Evolutionary conservation across 257 asterid genomes (phyloP), one percentile per base, ranked within the genome.

Genomic region (Solanum paucissectum): DNA sequence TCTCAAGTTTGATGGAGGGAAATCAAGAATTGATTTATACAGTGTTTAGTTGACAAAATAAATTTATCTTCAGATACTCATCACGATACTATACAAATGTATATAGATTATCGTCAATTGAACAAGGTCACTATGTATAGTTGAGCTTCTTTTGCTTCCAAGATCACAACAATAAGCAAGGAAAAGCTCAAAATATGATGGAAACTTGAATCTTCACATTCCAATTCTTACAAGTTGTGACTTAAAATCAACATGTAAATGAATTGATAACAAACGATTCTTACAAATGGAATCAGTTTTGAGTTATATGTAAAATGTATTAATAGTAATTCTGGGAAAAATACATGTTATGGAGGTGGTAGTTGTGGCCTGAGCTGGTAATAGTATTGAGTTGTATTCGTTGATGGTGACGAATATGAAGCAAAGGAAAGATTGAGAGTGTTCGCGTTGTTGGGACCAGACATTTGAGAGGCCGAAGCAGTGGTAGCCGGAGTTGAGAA

Each of bases 401-500:
- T 27, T 36, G 94, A 86, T 46, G 90, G 79, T 10, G 75, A 2
- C 5, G 90, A 90, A 82, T 88, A 88, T 23, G 94, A 86, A 36
- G 95, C 87, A 74, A 91, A 93, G 86, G 93, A 89, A 38, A 88
- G 91, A 81, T 88, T 85, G 71, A 34, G 87, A n/a, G 89, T 40
- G 27, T 88, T 87, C 8, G 90, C 49, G 1, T 25, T 42, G 79
- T 88, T 82, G 23, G 90, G 90, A 46, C 79, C 84, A 32, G 83
- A 77, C 23, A 88, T 37, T 69, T 87, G 64, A 81, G 91, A 84
- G 82, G 91, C 79, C 46, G 90, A 62, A 73, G 91, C 86, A 74
- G 49, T 64, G 86, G 91, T 89, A 86, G 89, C 91, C 87, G 92
- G 90, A 84, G 93, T 86, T 90, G 94, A 87, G 98, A 95, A 95